Evolutionary conservation across 768 basidiomycete species (phyloP).

Genomic region (Mycena kentingensis): DNA sequence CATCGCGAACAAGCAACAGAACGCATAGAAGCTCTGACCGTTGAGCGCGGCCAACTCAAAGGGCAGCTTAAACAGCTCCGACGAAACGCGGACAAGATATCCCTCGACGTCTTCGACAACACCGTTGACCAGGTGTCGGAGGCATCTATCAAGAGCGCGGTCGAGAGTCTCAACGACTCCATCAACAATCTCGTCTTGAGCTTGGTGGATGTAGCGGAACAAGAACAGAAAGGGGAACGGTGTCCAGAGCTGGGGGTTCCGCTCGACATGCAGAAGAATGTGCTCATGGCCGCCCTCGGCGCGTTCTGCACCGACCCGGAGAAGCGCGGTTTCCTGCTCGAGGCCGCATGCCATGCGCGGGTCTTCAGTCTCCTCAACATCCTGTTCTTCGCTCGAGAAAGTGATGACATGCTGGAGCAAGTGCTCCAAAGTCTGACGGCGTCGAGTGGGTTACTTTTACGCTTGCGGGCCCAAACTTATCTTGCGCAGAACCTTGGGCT

Average conservation of each 20-base stretch:
- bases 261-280: neutral
- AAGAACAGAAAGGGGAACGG: neutral
- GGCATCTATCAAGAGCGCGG: conserved; percentile 4
- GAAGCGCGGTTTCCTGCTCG: conserved; percentile 23
- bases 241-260: conserved; percentile 1
- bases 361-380: conserved; percentile 7
- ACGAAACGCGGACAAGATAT: neutral
- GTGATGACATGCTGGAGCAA: neutral
- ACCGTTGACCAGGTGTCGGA: conserved; percentile 22
- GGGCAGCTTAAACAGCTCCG: neutral
- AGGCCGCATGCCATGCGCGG: conserved; percentile 15
- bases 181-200: conserved; percentile 14
- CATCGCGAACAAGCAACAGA: too few species aligned
- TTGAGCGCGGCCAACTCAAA: neutral
- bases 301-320: conserved; percentile 9
- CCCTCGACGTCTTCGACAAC: conserved; percentile 15
- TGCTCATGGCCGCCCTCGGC: conserved; percentile 5
- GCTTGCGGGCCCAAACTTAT: neutral
- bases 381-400: conserved; percentile 14
- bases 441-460: conserved; percentile 2
- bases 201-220: conserved; percentile 5
- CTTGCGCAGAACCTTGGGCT: conserved; percentile 18
- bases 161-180: conserved; percentile 19
- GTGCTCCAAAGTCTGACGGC: conserved; percentile 7
- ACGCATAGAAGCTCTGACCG: neutral